A percentile compares a stretch with the other conserved stretches of the same genome.
These are phyloP conservation scores for Umbilicaria muhlenbergii DNA, from an alignment of 495 filamentous ascomycete genomes.

Conservation along the genomic window DNA sequence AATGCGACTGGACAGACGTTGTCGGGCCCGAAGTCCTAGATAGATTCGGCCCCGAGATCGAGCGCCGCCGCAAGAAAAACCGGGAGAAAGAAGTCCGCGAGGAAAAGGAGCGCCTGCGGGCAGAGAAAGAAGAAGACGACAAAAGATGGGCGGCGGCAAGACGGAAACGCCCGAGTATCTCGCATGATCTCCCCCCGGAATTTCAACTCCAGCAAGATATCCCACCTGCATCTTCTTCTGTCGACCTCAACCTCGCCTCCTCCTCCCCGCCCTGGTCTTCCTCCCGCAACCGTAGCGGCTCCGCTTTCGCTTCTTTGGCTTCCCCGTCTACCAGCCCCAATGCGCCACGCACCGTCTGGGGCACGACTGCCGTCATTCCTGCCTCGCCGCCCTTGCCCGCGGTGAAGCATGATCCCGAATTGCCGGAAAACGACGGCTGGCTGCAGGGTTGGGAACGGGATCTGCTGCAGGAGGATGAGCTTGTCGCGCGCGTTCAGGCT, in stretches of 20 bases:
- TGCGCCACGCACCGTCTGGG: constrained; percentile 71
- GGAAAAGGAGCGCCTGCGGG: constrained; percentile 76
- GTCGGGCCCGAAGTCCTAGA: constrained; percentile 61
- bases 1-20: constrained; percentile 94
- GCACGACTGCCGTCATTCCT: constrained; percentile 48
- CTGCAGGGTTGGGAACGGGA: constrained; percentile 61
- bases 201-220: constrained; percentile 44
- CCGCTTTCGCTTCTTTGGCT: constrained; percentile 44
- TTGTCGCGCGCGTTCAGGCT: constrained; percentile 25
- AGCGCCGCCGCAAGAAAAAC: constrained; percentile 62
- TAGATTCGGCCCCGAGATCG: constrained; percentile 59
- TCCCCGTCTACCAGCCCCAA: constrained; percentile 67
- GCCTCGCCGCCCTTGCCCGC: constrained; percentile 28
- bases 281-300: constrained; percentile 27
- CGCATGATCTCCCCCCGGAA: constrained; percentile 28
- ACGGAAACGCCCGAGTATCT: constrained; percentile 26
- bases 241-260: constrained; percentile 28
- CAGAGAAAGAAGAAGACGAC: constrained; percentile 68
- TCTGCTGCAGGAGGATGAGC: constrained; percentile 35
- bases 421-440: constrained; percentile 58
- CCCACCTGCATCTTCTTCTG: constrained; percentile 21
- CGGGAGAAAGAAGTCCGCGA: constrained; percentile 77
- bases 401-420: constrained; percentile 20
- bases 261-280: constrained; percentile 42
- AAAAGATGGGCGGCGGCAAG: constrained; percentile 40